phyloP scores from a whole-genome alignment of 208 protist species.

The Angomonas desouzai region DNA sequence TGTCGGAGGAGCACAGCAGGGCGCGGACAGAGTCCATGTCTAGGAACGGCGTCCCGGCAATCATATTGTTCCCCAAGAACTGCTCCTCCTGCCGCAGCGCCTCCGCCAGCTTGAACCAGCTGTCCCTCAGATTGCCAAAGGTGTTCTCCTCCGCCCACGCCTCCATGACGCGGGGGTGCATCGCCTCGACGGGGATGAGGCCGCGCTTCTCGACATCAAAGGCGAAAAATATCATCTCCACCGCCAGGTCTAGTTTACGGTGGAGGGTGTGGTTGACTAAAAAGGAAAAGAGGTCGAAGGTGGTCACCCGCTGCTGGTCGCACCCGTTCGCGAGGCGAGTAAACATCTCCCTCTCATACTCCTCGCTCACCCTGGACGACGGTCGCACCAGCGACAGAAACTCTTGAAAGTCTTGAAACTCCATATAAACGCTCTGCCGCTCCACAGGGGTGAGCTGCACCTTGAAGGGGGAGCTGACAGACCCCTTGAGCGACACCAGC shows the following conservation, averaged over 20 bases:
- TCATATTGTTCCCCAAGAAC: conserved; percentile 21
- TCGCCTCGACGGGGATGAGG: conserved; percentile 39
- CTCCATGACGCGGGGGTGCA: conserved; percentile 34
- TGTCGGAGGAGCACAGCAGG: conserved; percentile 32
- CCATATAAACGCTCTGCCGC: conserved; percentile 13
- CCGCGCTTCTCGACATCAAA: conserved; percentile 51
- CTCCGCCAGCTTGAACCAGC: conserved; percentile 56
- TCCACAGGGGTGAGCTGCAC: background rate
- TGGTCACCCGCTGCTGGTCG: conserved; percentile 17
- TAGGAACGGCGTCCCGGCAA: conserved; percentile 24
- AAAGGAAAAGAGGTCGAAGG: conserved; percentile 44
- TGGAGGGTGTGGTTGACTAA: conserved; percentile 60
- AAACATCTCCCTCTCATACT: conserved; percentile 36
- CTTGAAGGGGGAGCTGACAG: conserved; percentile 4
- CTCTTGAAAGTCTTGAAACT: conserved; percentile 20
- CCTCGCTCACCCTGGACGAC: conserved; percentile 30
- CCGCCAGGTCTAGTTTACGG: conserved; percentile 46
- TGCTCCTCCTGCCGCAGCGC: conserved; percentile 31
- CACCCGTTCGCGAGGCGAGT: conserved; percentile 8
- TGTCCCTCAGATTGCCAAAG: conserved; percentile 60
- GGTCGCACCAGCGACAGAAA: conserved; percentile 27
- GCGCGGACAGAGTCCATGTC: conserved; percentile 29
- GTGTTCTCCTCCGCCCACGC: conserved; percentile 64
- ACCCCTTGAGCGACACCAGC: conserved; percentile 23
- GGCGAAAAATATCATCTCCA: conserved; percentile 50